Conservation (phyloP, 176 grass and related monocot species). For the Chrysopogon serrulatus region DNA sequence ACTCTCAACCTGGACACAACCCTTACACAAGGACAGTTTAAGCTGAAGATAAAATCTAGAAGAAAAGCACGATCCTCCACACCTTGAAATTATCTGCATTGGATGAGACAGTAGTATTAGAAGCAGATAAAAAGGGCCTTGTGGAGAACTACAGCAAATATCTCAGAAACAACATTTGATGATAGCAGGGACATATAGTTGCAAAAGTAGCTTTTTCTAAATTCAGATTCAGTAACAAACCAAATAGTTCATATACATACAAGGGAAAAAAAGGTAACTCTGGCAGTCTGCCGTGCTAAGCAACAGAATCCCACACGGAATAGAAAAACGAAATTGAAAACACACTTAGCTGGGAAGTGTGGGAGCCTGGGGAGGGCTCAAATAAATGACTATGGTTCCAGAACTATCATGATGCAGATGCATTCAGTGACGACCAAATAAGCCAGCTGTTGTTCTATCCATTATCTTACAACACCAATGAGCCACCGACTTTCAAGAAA, state of each 20-base stretch:
- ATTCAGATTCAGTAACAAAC: background rate
- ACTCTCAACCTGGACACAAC: background rate
- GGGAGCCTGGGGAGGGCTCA: too few relatives aligned
- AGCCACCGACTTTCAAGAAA: background rate
- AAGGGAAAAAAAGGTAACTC: background rate
- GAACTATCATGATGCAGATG: background rate
- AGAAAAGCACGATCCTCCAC: background rate
- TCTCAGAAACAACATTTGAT: background rate
- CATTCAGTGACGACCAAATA: background rate
- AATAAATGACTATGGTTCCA: background rate
- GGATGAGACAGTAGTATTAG: background rate
- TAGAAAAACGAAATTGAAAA: background rate
- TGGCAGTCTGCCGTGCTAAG: background rate
- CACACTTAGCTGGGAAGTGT: background rate
- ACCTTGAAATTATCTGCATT: constrained; percentile 23
- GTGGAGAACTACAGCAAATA: background rate
- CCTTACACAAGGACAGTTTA: constrained; percentile 1
- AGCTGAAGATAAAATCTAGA: constrained; percentile 21
- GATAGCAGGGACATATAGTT: background rate
- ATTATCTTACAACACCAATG: background rate
- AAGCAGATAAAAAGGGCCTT: background rate
- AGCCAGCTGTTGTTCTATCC: background rate
- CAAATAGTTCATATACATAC: background rate
- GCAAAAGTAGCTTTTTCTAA: background rate
- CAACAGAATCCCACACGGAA: background rate